phyloP scores from a whole-genome alignment of 169 alveolate genomes.

The Cryptosporidium sp. region DNA sequence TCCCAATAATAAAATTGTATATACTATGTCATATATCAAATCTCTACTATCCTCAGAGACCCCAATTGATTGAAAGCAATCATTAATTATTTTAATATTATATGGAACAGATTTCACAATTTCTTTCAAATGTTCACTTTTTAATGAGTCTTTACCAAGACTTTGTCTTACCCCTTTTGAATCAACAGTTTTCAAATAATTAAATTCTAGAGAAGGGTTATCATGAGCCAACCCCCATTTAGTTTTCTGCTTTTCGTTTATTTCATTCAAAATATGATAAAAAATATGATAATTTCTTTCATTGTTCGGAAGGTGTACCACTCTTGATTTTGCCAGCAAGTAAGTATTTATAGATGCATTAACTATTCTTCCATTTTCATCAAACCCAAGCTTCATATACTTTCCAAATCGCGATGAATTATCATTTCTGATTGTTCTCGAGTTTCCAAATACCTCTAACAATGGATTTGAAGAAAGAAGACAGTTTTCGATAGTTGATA shows the following conservation, averaged over 20 bases:
- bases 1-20: slow-evolving; percentile 50
- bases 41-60: background rate
- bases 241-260: slow-evolving; percentile 21
- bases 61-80: slow-evolving; percentile 65
- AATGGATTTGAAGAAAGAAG: slow-evolving; percentile 91
- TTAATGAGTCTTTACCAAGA: background rate
- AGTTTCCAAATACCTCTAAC: slow-evolving; percentile 98
- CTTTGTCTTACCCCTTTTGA: background rate
- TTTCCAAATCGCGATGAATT: slow-evolving; percentile 91
- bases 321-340: slow-evolving; percentile 80
- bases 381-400: slow-evolving; percentile 77
- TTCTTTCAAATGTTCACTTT: background rate
- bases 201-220: background rate
- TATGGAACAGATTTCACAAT: slow-evolving; percentile 26
- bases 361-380: slow-evolving; percentile 36
- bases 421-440: slow-evolving; percentile 97
- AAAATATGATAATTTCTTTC: slow-evolving; percentile 79
- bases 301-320: slow-evolving; percentile 77
- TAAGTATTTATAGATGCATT: slow-evolving; percentile 79
- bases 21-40: slow-evolving; percentile 38
- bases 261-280: slow-evolving; percentile 46
- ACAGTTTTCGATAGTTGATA: slow-evolving; percentile 47
- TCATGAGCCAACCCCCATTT: slow-evolving; percentile 1
- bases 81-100: slow-evolving; percentile 39
- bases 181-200: slow-evolving; percentile 34